Percentiles rank a stretch among this genome's conserved stretches.
Evolutionary conservation across 257 asterid species (phyloP).

Genomic region (Scutellaria baicalensis): DNA sequence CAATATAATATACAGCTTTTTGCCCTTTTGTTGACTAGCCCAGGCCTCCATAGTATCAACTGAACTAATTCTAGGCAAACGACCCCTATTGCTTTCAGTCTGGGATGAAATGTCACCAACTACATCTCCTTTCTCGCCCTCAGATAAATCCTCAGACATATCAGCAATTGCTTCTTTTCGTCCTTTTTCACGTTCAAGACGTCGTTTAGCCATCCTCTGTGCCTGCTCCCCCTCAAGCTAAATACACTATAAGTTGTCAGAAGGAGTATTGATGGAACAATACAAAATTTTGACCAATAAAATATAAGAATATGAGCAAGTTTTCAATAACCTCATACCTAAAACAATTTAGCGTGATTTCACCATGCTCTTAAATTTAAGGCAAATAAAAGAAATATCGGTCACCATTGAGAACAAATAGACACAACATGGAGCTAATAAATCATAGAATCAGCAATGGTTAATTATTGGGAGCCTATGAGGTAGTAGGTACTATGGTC

Average conservation of each 20-base stretch:
- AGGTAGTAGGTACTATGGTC: neutral
- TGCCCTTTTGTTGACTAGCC: conserved; percentile 69
- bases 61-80: conserved; percentile 73
- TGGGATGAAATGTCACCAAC: conserved; percentile 48
- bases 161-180: conserved; percentile 94
- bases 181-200: conserved; percentile 77
- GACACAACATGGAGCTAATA: neutral
- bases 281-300: neutral
- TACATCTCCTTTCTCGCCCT: conserved; percentile 61
- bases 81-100: conserved; percentile 58
- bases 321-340: neutral
- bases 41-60: conserved; percentile 81
- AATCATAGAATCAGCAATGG: neutral
- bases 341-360: neutral
- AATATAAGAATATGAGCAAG: neutral
- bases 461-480: neutral
- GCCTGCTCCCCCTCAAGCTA: conserved; percentile 83
- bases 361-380: neutral
- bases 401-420: neutral
- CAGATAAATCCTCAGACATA: conserved; percentile 85
- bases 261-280: neutral
- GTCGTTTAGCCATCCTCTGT: conserved; percentile 70
- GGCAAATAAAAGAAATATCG: neutral
- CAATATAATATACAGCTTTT: conserved; percentile 64
- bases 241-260: conserved; percentile 3